Evolutionary conservation across 495 filamentous ascomycete genomes (phyloP).

Genomic region (Neurospora sp.): DNA sequence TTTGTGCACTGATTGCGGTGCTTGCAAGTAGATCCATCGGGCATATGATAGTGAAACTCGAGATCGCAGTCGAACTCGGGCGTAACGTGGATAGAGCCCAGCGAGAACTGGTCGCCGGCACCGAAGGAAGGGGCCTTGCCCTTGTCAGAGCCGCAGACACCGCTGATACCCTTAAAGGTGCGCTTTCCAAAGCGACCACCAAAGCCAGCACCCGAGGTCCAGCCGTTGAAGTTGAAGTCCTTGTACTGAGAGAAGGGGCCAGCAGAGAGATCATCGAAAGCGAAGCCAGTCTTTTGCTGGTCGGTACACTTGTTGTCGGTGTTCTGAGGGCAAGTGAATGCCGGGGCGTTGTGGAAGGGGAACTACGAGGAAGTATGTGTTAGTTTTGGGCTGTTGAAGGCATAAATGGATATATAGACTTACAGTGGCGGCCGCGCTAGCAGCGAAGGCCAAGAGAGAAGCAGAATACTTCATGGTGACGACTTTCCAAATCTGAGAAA

Average conservation of each 20-base stretch:
- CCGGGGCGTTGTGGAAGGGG: conserved; percentile 47
- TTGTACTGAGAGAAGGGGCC: conserved; percentile 61
- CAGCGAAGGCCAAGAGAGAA: conserved; percentile 45
- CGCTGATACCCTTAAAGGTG: conserved; percentile 53
- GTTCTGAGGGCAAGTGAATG: conserved; percentile 61
- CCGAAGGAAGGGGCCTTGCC: conserved; percentile 47
- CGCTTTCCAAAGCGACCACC: conserved; percentile 36
- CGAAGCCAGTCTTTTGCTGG: conserved; percentile 55
- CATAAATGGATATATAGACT: conserved; percentile 5
- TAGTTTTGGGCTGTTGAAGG: conserved; percentile 1
- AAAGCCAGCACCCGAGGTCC: conserved; percentile 49
- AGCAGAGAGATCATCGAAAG: conserved; percentile 52
- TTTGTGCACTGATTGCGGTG: conserved; percentile 55
- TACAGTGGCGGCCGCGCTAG: conserved; percentile 48
- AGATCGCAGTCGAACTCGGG: conserved; percentile 65
- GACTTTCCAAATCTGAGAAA: neutral
- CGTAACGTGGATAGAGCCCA: conserved; percentile 59
- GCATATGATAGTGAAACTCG: conserved; percentile 76
- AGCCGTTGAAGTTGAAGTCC: conserved; percentile 64
- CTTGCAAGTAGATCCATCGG: conserved; percentile 67
- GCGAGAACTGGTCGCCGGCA: conserved; percentile 56
- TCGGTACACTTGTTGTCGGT: conserved; percentile 66
- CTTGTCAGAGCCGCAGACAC: conserved; percentile 38
- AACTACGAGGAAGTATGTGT: conserved; percentile 9
- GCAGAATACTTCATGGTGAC: conserved; percentile 40